Percentiles rank a stretch among this genome's conserved stretches.
These are phyloP conservation scores for Tetracladium setigerum DNA, from an alignment of 495 filamentous ascomycete species.

Conservation along the genomic window DNA sequence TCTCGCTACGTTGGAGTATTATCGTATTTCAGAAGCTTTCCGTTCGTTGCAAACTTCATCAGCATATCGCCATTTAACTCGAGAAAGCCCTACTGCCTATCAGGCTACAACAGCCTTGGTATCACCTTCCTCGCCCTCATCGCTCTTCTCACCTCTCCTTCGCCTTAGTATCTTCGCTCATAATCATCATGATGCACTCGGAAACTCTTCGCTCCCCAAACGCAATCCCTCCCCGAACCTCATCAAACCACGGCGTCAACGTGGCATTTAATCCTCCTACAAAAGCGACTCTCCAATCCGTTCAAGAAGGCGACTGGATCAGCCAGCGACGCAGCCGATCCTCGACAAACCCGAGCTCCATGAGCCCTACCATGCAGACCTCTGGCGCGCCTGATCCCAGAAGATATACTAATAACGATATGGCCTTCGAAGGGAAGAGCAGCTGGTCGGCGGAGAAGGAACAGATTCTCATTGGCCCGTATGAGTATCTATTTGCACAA, in stretches of 20 bases:
- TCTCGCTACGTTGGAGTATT: no score
- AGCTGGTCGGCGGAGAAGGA: slow-evolving; percentile 69
- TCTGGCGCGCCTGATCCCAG: slow-evolving; percentile 2
- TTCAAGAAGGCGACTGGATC: slow-evolving; percentile 51
- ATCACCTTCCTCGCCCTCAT: no score
- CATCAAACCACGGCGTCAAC: slow-evolving; percentile 44
- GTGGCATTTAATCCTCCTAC: slow-evolving; percentile 25
- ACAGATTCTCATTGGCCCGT: slow-evolving; percentile 74
- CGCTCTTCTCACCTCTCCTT: no score
- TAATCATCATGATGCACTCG: slow-evolving; percentile 5
- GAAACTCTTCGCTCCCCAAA: slow-evolving; percentile 35
- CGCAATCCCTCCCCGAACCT: slow-evolving; percentile 65
- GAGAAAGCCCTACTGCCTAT: no score
- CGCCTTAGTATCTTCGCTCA: no score
- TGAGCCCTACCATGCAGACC: slow-evolving; percentile 12
- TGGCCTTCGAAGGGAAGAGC: slow-evolving; percentile 26
- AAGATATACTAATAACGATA: slow-evolving; percentile 41
- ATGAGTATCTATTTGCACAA: slow-evolving; percentile 75
- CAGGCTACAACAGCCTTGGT: no score
- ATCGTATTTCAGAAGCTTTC: no score
- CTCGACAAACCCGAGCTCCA: slow-evolving; percentile 2
- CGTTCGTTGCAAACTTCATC: no score
- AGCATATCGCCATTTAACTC: no score
- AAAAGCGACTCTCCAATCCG: slow-evolving; percentile 43
- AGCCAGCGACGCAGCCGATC: slow-evolving; percentile 11